phyloP scores from a whole-genome alignment of 192 early-diverging fungal genomes.

The Coemansia sp. region DNA sequence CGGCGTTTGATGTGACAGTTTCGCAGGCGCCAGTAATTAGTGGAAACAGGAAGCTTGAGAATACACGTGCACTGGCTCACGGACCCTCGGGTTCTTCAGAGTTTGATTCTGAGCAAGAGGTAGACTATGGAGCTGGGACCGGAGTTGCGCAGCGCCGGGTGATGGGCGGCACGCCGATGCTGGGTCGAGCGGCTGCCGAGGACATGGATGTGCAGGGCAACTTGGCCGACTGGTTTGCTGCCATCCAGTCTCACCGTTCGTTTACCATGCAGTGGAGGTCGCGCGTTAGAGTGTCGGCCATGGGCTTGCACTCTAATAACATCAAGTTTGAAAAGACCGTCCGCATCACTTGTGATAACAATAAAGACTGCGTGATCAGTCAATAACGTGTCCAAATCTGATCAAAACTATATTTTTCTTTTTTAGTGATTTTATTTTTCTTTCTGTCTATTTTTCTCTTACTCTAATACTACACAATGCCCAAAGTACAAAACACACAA shows the following conservation, averaged over 20 bases:
- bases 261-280: conserved; percentile 51
- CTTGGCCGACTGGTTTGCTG: conserved; percentile 39
- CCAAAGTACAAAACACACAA: not conserved
- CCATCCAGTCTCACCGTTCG: conserved; percentile 27
- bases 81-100: not conserved
- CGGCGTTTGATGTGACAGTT: conserved; percentile 27
- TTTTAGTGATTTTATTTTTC: not conserved
- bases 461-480: conserved; percentile 10
- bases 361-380: conserved; percentile 28
- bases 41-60: conserved; percentile 10
- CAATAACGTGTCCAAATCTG: not conserved
- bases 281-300: conserved; percentile 29
- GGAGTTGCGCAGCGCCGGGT: conserved; percentile 20
- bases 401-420: conserved; percentile 2
- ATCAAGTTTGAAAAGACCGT: conserved; percentile 48
- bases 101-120: conserved; percentile 4
- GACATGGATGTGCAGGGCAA: conserved; percentile 6
- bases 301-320: conserved; percentile 40
- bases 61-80: not conserved
- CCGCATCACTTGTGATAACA: conserved; percentile 22
- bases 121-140: not conserved
- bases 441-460: conserved; percentile 1
- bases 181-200: conserved; percentile 18
- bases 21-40: conserved; percentile 6
- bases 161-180: conserved; percentile 6